Evolutionary conservation across 495 filamentous ascomycete species (phyloP).

Genomic region (Hyaloscypha finlandica): DNA sequence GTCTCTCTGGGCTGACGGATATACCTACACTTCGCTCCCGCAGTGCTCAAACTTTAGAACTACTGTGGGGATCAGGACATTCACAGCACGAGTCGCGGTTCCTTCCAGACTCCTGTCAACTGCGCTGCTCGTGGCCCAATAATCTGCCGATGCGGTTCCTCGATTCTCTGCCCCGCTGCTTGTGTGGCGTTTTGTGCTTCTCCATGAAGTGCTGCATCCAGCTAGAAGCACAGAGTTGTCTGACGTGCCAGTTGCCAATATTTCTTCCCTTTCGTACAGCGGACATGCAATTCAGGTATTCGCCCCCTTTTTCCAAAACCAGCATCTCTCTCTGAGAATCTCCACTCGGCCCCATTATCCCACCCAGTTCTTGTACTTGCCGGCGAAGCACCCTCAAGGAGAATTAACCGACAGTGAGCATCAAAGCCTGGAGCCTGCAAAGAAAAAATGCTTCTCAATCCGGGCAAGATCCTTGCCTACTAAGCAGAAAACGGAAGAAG

Average conservation of each 20-base stretch:
- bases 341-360: background rate
- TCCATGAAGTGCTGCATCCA: constrained; percentile 3
- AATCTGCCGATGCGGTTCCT: background rate
- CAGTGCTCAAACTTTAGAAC: background rate
- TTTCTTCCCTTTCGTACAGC: constrained; percentile 1
- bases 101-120: too few species aligned
- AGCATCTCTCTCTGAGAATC: background rate
- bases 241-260: constrained; percentile 7
- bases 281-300: background rate
- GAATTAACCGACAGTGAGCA: constrained; percentile 1
- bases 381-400: background rate
- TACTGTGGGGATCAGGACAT: too few species aligned
- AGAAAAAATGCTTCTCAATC: constrained; percentile 14
- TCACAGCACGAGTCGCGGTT: too few species aligned
- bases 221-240: background rate
- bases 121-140: background rate
- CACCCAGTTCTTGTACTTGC: background rate
- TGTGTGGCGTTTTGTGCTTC: background rate
- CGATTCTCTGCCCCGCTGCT: background rate
- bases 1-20: too few species aligned
- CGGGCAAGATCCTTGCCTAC: constrained; percentile 11
- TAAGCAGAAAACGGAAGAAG: constrained; percentile 1
- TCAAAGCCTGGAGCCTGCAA: background rate
- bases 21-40: background rate
- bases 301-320: background rate